Evolutionary conservation across 176 grass and related monocot species (phyloP).

Genomic region (Rhynchospora breviuscula): DNA sequence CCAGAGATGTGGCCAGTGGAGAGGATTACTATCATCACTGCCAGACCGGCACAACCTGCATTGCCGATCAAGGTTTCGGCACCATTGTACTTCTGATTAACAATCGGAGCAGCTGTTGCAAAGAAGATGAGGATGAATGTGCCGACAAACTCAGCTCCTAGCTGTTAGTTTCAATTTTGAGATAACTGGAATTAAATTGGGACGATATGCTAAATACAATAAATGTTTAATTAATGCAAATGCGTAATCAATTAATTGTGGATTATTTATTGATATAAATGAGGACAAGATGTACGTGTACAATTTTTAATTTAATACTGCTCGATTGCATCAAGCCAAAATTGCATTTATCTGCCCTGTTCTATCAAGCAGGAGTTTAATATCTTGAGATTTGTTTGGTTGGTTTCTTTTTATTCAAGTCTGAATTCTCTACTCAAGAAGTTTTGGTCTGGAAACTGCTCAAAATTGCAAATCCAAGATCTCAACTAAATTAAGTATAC

Average conservation of each 20-base stretch:
- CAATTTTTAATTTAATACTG: not conserved
- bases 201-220: not conserved
- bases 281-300: not conserved
- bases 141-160: slow-evolving; percentile 89
- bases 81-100: slow-evolving; percentile 95
- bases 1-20: slow-evolving; percentile 97
- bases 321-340: too few relatives aligned
- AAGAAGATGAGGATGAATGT: slow-evolving; percentile 99
- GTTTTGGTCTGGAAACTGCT: not conserved
- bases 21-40: slow-evolving; percentile 80
- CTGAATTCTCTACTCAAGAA: not conserved
- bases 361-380: too few relatives aligned
- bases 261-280: not conserved
- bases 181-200: not conserved
- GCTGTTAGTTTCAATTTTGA: slow-evolving; percentile 30
- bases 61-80: slow-evolving; percentile 82
- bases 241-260: not conserved
- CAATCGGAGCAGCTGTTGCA: slow-evolving; percentile 95
- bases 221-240: not conserved
- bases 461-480: not conserved
- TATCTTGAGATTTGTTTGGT: not conserved
- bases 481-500: not conserved
- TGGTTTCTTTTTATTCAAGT: not conserved
- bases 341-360: too few relatives aligned
- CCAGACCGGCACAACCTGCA: slow-evolving; percentile 75